These are phyloP conservation scores for Hymenoscyphus fructigenus DNA, from an alignment of 2,329 filamentous ascomycete genomes.

Conservation along the genomic window DNA sequence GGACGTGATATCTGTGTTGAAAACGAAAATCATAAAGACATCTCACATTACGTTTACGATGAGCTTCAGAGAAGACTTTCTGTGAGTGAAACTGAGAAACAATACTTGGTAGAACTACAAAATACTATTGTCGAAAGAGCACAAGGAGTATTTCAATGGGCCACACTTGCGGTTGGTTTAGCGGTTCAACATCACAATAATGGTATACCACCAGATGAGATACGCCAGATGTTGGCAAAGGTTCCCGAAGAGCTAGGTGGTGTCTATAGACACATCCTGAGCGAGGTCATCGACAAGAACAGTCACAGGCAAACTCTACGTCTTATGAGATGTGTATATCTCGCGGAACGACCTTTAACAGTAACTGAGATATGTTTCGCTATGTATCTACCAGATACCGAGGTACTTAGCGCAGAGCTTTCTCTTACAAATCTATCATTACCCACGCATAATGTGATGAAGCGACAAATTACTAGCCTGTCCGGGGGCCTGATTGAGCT, in stretches of 20 bases:
- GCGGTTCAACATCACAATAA: conserved; percentile 10
- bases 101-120: conserved; percentile 16
- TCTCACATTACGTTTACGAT: conserved; percentile 17
- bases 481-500: conserved; percentile 24
- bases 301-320: conserved; percentile 17
- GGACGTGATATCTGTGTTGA: conserved; percentile 33
- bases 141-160: conserved; percentile 41
- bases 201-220: conserved; percentile 6
- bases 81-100: neutral
- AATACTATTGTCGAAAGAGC: conserved; percentile 32
- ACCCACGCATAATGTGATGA: conserved; percentile 7
- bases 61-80: conserved; percentile 20
- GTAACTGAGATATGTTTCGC: conserved; percentile 11
- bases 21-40: conserved; percentile 35
- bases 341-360: conserved; percentile 15
- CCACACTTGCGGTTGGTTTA: conserved; percentile 32
- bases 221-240: conserved; percentile 16
- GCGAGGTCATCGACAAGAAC: conserved; percentile 15
- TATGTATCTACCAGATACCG: conserved; percentile 10
- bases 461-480: conserved; percentile 14
- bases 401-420: conserved; percentile 2
- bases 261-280: conserved; percentile 25
- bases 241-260: conserved; percentile 19
- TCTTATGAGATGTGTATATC: conserved; percentile 21
- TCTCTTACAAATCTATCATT: conserved; percentile 3